phyloP scores from a whole-genome alignment of 805 yeast species.

The Candida tammaniensis region DNA sequence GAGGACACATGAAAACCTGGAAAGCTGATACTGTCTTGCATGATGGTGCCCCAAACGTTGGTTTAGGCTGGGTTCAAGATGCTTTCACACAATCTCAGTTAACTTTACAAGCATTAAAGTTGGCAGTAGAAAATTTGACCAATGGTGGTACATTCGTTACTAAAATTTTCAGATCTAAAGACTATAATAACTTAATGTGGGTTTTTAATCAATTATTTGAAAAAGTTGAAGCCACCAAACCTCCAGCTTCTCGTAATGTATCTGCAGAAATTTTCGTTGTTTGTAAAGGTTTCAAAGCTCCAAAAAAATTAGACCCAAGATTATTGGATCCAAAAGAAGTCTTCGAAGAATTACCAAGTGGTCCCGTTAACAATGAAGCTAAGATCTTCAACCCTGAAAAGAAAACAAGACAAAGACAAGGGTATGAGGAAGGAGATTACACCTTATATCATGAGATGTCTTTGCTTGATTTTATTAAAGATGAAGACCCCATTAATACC shows the following conservation, averaged over 20 bases:
- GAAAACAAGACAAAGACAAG: slow-evolving; percentile 86
- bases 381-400: slow-evolving; percentile 93
- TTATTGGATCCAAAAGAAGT: slow-evolving; percentile 89
- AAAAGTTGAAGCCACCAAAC: slow-evolving; percentile 97
- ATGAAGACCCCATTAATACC: slow-evolving; percentile 78
- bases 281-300: slow-evolving; percentile 94
- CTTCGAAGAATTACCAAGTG: slow-evolving; percentile 79
- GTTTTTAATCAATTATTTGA: slow-evolving; percentile 94
- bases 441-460: slow-evolving; percentile 66
- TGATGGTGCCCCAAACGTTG: slow-evolving; percentile 99
- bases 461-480: slow-evolving; percentile 74
- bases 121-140: slow-evolving; percentile 88
- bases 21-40: slow-evolving; percentile 97
- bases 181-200: slow-evolving; percentile 96
- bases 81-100: slow-evolving; percentile 97
- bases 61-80: slow-evolving; percentile 99
- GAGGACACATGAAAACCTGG: slow-evolving; percentile 98
- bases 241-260: slow-evolving; percentile 98
- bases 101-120: slow-evolving; percentile 86
- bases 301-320: slow-evolving; percentile 90
- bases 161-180: slow-evolving; percentile 97
- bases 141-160: slow-evolving; percentile 96
- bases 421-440: slow-evolving; percentile 94
- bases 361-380: slow-evolving; percentile 78
- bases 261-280: slow-evolving; percentile 99